Percentiles rank a stretch among this genome's conserved stretches.
These are phyloP conservation scores for Spizellomyces sp. DNA, from an alignment of 192 early-diverging fungal genomes.

Conservation along the genomic window DNA sequence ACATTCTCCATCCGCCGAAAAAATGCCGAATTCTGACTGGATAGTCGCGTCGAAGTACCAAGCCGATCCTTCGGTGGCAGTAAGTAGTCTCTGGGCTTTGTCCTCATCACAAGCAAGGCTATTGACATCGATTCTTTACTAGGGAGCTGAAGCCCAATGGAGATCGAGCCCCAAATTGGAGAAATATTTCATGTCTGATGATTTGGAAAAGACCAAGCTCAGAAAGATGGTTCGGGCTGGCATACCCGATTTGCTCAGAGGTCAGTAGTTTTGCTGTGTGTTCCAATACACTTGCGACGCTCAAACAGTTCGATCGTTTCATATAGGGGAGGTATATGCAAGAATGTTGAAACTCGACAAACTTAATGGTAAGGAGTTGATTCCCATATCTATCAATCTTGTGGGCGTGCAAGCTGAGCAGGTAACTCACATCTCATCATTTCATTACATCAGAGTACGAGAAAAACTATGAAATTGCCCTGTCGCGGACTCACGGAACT, in stretches of 20 bases:
- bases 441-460: conserved; percentile 39
- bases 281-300: not conserved
- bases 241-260: conserved; percentile 43
- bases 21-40: no score
- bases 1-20: no score
- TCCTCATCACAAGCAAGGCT: no score
- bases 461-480: conserved; percentile 43
- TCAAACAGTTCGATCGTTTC: not conserved
- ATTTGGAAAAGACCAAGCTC: conserved; percentile 42
- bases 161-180: conserved; percentile 19
- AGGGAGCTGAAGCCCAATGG: no score
- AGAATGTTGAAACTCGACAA: conserved; percentile 42
- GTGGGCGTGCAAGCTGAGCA: not conserved
- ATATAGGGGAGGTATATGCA: conserved; percentile 39
- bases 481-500: conserved; percentile 39
- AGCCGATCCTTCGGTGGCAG: no score
- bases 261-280: conserved; percentile 13
- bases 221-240: conserved; percentile 41
- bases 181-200: conserved; percentile 8
- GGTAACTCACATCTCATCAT: not conserved
- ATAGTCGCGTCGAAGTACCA: no score
- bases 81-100: no score
- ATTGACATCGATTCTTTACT: no score
- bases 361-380: conserved; percentile 34
- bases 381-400: not conserved